Evolutionary conservation across 2,329 filamentous ascomycete genomes (phyloP).

Genomic region (Fusarium sp.): DNA sequence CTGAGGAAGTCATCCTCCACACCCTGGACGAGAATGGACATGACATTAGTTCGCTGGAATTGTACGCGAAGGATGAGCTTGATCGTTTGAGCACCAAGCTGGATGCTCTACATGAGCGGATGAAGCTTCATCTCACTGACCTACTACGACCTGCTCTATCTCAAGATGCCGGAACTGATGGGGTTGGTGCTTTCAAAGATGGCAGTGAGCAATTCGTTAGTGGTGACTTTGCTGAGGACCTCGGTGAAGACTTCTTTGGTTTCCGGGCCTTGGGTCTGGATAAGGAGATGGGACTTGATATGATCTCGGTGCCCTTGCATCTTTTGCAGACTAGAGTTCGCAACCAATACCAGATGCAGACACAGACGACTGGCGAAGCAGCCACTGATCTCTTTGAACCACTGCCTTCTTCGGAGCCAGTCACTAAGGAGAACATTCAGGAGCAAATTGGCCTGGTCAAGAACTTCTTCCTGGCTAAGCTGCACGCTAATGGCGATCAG

Average conservation of each 20-base stretch:
- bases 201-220: slow-evolving; percentile 97
- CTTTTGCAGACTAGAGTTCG: slow-evolving; percentile 91
- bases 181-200: slow-evolving; percentile 91
- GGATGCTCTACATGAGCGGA: slow-evolving; percentile 86
- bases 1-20: slow-evolving; percentile 88
- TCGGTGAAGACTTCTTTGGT: slow-evolving; percentile 98
- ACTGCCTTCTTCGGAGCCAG: slow-evolving; percentile 75
- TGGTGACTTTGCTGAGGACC: slow-evolving; percentile 96
- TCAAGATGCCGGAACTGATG: slow-evolving; percentile 78
- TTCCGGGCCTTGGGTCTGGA: slow-evolving; percentile 96
- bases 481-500: slow-evolving; percentile 82
- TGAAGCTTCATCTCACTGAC: slow-evolving; percentile 93
- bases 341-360: slow-evolving; percentile 83
- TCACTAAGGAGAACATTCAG: slow-evolving; percentile 81
- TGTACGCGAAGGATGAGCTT: slow-evolving; percentile 92
- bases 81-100: slow-evolving; percentile 85
- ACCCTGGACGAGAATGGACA: slow-evolving; percentile 85
- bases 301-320: slow-evolving; percentile 91
- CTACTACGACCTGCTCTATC: slow-evolving; percentile 88
- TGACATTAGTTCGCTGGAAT: slow-evolving; percentile 82
- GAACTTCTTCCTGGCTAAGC: slow-evolving; percentile 89
- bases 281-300: slow-evolving; percentile 86
- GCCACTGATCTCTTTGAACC: slow-evolving; percentile 71
- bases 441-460: slow-evolving; percentile 87
- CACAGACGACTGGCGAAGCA: slow-evolving; percentile 66